These are phyloP conservation scores for Ascochyta lentis DNA, from an alignment of 2,329 filamentous ascomycete genomes.

Conservation along the genomic window DNA sequence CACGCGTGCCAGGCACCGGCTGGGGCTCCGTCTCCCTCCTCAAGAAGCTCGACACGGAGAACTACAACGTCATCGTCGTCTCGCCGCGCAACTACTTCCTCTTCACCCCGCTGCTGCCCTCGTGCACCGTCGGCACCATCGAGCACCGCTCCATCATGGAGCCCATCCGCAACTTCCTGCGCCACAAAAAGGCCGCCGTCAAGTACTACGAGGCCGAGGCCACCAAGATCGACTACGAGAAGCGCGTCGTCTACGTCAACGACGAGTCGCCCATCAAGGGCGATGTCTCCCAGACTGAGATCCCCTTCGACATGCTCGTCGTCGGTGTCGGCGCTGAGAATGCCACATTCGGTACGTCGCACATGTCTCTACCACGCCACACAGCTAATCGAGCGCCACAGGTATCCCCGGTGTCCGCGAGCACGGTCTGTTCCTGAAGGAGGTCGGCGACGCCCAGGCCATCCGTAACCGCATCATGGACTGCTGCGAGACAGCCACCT, in stretches of 20 bases:
- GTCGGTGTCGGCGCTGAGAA: slow-evolving; percentile 98
- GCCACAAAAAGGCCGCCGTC: slow-evolving; percentile 90
- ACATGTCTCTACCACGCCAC: not conserved
- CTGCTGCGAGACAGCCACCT: slow-evolving; percentile 96
- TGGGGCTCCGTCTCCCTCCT: slow-evolving; percentile 96
- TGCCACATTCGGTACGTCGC: slow-evolving; percentile 81
- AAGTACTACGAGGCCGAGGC: slow-evolving; percentile 99
- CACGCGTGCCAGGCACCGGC: slow-evolving; percentile 73
- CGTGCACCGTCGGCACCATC: slow-evolving; percentile 95
- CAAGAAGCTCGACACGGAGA: slow-evolving; percentile 98
- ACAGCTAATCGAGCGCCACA: slow-evolving; percentile 39
- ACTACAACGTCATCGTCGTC: slow-evolving; percentile 98
- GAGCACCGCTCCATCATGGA: slow-evolving; percentile 99
- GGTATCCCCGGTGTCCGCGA: slow-evolving; percentile 92
- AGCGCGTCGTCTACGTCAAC: slow-evolving; percentile 85
- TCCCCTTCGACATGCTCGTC: slow-evolving; percentile 97
- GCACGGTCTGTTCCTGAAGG: slow-evolving; percentile 97
- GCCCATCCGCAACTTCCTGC: slow-evolving; percentile 92
- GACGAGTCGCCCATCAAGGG: slow-evolving; percentile 95
- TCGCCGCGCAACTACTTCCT: slow-evolving; percentile 99
- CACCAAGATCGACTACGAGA: slow-evolving; percentile 91
- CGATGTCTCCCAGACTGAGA: slow-evolving; percentile 79
- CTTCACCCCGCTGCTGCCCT: slow-evolving; percentile 95
- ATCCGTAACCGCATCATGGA: slow-evolving; percentile 99
- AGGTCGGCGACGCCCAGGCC: slow-evolving; percentile 92